Evolutionary conservation across 2,329 filamentous ascomycete species (phyloP), one percentile per base, ranked within the genome.

Genomic region (Botrytis fragariae): DNA sequence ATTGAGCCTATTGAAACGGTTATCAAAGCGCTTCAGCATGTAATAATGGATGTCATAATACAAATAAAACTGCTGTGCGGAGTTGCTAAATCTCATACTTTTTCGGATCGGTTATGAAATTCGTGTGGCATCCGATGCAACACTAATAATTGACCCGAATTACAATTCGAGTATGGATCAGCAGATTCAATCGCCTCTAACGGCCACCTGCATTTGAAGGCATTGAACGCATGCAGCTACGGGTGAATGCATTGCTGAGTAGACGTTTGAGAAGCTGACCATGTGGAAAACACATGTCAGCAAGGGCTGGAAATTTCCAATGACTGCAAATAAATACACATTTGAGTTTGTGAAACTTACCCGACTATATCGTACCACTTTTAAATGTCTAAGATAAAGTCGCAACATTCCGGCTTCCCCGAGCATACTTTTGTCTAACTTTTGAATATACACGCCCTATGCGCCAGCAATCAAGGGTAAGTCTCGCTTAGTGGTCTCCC

Each of bases 391-490:
- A 54, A 68, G 45, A 57, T 57, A 39, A 29, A 29, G 25, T 42
- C 29, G 48, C 48, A 57, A 57, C 60, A 35, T 72, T 64, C 45
- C 69, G 69, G 45, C 35, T 57, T 67, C 45, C 60, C 69, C 69
- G 69, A 72, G n/a, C 14, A 44, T 57, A n/a, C 54, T 59, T 72
- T 72, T n/a, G 32, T 39, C 45, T 67, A n/a, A 37, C 44, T 65
- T 65, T 72, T 68, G 45, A 22, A 51, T 68, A 59, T 72, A 72
- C 48, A 68, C 70, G 70, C 70, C 70, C 29, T 68, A 48, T 68
- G 61, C 70, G 62, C 70, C 62, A 25, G 44, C 20, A 57, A 16
- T 57, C 51, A 14, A 39, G 42, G 62, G 45, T 20, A 54, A 64
- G 29, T 37, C 54, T 59, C 70, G 70, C 60, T 59, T 59, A 68